phyloP scores from a whole-genome alignment of 2,329 filamentous ascomycete genomes.

The Scedosporium minutisporum region DNA sequence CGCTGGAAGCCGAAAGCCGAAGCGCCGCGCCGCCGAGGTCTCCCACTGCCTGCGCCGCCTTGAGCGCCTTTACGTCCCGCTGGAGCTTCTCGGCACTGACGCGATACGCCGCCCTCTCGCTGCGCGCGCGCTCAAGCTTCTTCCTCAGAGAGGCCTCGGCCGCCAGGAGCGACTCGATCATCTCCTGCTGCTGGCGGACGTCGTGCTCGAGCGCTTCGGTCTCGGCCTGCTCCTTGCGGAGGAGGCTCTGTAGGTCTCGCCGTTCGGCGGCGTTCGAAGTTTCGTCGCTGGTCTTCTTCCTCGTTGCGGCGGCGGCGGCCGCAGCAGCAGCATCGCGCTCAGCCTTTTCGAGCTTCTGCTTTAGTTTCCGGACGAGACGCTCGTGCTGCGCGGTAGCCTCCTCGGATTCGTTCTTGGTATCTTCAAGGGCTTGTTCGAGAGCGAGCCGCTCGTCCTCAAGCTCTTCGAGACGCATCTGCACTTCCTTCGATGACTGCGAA shows the following conservation, averaged over 20 bases:
- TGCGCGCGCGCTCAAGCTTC: slow-evolving; percentile 61
- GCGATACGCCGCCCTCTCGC: slow-evolving; percentile 50
- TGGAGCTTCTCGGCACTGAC: slow-evolving; percentile 45
- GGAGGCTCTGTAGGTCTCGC: slow-evolving; percentile 48
- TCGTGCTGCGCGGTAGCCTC: slow-evolving; percentile 34
- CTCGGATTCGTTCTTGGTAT: slow-evolving; percentile 41
- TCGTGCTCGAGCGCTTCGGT: slow-evolving; percentile 63
- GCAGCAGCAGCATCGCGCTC: slow-evolving; percentile 32
- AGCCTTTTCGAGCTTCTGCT: slow-evolving; percentile 40
- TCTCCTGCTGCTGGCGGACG: slow-evolving; percentile 57
- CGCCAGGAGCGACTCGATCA: slow-evolving; percentile 45
- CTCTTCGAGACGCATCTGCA: slow-evolving; percentile 46
- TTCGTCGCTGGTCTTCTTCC: slow-evolving; percentile 17
- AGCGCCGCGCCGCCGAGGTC: slow-evolving; percentile 26
- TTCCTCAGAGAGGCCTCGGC: slow-evolving; percentile 51
- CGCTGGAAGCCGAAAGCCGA: slow-evolving; percentile 27
- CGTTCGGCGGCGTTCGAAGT: slow-evolving; percentile 42
- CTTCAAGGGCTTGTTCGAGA: slow-evolving; percentile 48
- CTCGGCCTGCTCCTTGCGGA: slow-evolving; percentile 54
- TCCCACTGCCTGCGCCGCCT: slow-evolving; percentile 15
- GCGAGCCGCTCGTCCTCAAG: slow-evolving; percentile 49
- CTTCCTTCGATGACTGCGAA: slow-evolving; percentile 30
- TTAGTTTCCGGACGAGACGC: slow-evolving; percentile 31
- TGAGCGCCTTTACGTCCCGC: slow-evolving; percentile 37
- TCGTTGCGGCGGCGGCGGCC: slow-evolving; percentile 16